Conservation (phyloP, 306 rosid genomes). For the Mimosa bimucronata region DNA sequence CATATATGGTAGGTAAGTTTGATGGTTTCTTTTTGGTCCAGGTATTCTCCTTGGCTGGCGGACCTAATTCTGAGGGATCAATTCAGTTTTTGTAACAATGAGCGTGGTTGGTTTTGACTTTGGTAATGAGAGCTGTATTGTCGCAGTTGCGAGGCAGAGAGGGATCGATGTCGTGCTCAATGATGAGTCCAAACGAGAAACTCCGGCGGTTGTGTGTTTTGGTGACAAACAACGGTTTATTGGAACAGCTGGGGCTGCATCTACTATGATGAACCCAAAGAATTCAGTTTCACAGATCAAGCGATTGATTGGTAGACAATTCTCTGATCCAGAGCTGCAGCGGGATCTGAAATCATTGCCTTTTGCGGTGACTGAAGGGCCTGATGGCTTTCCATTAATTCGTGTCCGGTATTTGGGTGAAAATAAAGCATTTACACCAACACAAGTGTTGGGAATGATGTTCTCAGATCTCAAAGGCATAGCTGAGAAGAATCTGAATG, state of each 20-base stretch:
- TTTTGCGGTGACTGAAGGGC: slow-evolving; percentile 72
- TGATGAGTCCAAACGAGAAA: slow-evolving; percentile 95
- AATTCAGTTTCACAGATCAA: slow-evolving; percentile 84
- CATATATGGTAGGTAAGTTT: not conserved
- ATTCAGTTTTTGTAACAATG: slow-evolving; percentile 53
- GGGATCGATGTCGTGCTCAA: slow-evolving; percentile 96
- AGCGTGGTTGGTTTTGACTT: slow-evolving; percentile 98
- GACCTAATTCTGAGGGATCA: slow-evolving; percentile 7
- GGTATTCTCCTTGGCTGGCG: slow-evolving; percentile 12
- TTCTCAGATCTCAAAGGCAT: slow-evolving; percentile 78
- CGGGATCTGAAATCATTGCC: slow-evolving; percentile 78
- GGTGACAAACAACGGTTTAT: slow-evolving; percentile 94
- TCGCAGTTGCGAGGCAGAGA: slow-evolving; percentile 94
- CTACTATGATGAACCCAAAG: slow-evolving; percentile 95
- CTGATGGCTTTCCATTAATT: slow-evolving; percentile 86
- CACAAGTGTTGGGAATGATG: slow-evolving; percentile 85
- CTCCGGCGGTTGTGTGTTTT: slow-evolving; percentile 93
- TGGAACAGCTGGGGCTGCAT: slow-evolving; percentile 95
- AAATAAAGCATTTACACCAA: slow-evolving; percentile 65
- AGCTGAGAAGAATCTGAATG: slow-evolving; percentile 78
- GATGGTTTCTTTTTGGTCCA: not conserved
- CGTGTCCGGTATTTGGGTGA: slow-evolving; percentile 81
- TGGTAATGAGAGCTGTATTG: slow-evolving; percentile 95
- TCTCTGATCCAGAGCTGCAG: slow-evolving; percentile 83
- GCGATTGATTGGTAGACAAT: slow-evolving; percentile 72